Percentiles rank a stretch among this genome's conserved stretches.
Conservation (phyloP, 2,329 filamentous ascomycete genomes). For the Didymella keratinophila region DNA sequence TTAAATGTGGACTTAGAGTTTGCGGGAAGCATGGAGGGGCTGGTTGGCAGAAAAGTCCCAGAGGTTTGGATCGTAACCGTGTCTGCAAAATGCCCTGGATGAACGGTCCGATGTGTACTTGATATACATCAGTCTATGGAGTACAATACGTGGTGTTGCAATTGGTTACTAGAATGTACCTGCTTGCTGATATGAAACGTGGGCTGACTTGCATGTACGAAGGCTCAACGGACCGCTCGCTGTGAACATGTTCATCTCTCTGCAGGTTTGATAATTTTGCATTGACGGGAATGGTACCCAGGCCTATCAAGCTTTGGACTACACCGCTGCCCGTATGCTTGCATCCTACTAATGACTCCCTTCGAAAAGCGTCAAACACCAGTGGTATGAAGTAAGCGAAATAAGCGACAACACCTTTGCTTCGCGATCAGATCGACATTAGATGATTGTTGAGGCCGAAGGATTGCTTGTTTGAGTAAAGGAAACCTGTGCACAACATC, state of each 20-base stretch:
- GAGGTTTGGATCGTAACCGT: background rate
- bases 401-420: background rate
- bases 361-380: background rate
- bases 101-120: slow-evolving; percentile 7
- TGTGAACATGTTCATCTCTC: slow-evolving; percentile 1
- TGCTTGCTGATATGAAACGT: background rate
- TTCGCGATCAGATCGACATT: background rate
- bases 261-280: background rate
- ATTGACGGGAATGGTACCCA: background rate
- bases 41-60: slow-evolving; percentile 14
- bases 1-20: slow-evolving; percentile 1
- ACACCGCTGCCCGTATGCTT: background rate
- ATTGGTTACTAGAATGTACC: background rate
- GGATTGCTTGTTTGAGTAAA: background rate
- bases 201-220: background rate
- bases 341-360: background rate
- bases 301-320: background rate
- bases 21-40: slow-evolving; percentile 6
- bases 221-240: background rate
- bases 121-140: background rate
- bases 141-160: background rate
- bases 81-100: slow-evolving; percentile 2
- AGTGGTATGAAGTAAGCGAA: background rate
- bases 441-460: slow-evolving; percentile 3
- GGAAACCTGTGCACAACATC: background rate